A percentile compares a stretch with the other conserved stretches of the same genome.
These are phyloP conservation scores for Lichtheimia ornata DNA, from an alignment of 371 early-diverging fungal species.

Conservation along the genomic window DNA sequence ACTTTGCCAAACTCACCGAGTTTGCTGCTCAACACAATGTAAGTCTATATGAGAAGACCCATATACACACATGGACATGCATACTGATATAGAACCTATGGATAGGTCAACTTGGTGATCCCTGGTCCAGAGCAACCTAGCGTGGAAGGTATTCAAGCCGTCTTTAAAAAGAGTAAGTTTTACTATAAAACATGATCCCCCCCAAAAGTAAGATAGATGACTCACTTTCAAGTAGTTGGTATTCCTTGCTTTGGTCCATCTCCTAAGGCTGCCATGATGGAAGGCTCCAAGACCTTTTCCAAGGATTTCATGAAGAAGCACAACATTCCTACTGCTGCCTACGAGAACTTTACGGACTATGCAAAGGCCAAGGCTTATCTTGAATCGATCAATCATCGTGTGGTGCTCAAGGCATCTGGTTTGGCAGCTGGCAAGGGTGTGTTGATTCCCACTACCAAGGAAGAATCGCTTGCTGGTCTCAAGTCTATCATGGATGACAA, in stretches of 20 bases:
- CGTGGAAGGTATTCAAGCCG: constrained; percentile 86
- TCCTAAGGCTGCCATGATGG: constrained; percentile 85
- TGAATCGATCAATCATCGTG: constrained; percentile 56
- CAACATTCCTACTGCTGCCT: constrained; percentile 94
- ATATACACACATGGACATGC: too few species aligned
- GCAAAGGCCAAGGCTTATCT: constrained; percentile 78
- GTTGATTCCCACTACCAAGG: constrained; percentile 81
- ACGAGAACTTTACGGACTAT: constrained; percentile 88
- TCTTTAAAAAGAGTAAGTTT: constrained; percentile 79
- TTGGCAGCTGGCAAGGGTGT: constrained; percentile 98
- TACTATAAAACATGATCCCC: neutral
- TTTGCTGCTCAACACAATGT: constrained; percentile 84
- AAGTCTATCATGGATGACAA: constrained; percentile 85
- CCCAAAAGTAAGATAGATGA: neutral
- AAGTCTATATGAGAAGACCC: constrained; percentile 7
- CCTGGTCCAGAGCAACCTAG: constrained; percentile 98
- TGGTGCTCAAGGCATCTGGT: constrained; percentile 92
- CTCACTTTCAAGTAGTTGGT: constrained; percentile 66
- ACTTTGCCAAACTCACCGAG: constrained; percentile 74
- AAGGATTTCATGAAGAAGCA: constrained; percentile 98
- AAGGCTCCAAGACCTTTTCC: constrained; percentile 97
- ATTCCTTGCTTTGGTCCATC: constrained; percentile 96
- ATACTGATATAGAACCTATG: neutral
- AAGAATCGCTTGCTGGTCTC: constrained; percentile 87
- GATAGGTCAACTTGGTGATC: constrained; percentile 76